Conservation (phyloP, 2,329 filamentous ascomycete species). For the Epichloe aotearoae region DNA sequence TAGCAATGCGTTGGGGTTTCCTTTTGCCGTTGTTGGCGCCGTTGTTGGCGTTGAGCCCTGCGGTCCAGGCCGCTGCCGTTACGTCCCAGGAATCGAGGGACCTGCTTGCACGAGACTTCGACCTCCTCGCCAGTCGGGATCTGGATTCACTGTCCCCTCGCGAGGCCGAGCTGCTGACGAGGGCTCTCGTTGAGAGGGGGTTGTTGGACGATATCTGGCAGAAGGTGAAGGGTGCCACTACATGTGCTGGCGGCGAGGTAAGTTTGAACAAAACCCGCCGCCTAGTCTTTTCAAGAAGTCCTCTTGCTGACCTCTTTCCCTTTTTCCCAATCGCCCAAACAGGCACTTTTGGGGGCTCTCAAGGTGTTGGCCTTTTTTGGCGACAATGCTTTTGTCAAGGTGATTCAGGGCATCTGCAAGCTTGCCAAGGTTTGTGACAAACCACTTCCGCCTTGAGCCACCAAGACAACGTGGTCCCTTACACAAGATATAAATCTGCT, state of each 20-base stretch:
- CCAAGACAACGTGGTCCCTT: not conserved
- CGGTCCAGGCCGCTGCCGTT: slow-evolving; percentile 1
- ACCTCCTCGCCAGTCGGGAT: slow-evolving; percentile 1
- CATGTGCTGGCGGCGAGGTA: slow-evolving; percentile 16
- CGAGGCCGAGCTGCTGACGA: not conserved
- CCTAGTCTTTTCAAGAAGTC: not conserved
- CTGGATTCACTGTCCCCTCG: not conserved
- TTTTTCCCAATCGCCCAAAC: not conserved
- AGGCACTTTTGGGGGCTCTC: slow-evolving; percentile 20
- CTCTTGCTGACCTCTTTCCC: not conserved
- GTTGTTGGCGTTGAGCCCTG: slow-evolving; percentile 9
- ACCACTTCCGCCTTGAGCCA: not conserved
- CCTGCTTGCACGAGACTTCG: slow-evolving; percentile 2
- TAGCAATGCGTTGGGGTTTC: slow-evolving; percentile 8
- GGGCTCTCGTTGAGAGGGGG: slow-evolving; percentile 5
- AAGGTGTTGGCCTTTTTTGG: slow-evolving; percentile 31
- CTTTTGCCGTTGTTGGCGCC: slow-evolving; percentile 8
- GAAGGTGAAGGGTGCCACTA: slow-evolving; percentile 12
- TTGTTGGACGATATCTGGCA: slow-evolving; percentile 13
- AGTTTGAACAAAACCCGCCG: not conserved
- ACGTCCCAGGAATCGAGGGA: not conserved
- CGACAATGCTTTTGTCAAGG: slow-evolving; percentile 25
- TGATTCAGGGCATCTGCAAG: slow-evolving; percentile 20
- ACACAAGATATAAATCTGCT: not conserved
- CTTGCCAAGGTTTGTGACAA: slow-evolving; percentile 15